Evolutionary conservation across 1,139 yeast species (phyloP), one percentile per base, ranked within the genome.

Genomic region (Candida sojae): DNA sequence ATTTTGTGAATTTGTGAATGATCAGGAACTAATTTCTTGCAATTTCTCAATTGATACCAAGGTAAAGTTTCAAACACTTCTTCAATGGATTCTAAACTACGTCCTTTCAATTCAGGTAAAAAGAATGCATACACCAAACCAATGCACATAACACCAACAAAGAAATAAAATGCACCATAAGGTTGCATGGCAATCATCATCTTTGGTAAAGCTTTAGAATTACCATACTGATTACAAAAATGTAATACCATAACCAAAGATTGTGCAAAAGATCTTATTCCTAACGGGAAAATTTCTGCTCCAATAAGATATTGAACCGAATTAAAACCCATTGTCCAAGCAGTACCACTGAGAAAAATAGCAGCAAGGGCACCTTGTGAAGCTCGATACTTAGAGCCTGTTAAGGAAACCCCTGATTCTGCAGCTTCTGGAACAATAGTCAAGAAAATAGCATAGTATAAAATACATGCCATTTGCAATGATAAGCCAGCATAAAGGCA

Each of bases 251-350:
- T 82, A 49, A 79, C 73, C 37, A 77, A 53, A 1, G 83, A 74
- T 50, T 78, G 80, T 28, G 84, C 86, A 55, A 79, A 66, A 9
- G 79, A 74, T 57, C 87, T 70, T 41, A 79, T 72, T 51, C 75
- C 71, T 56, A 82, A 67, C 26, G 87, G 87, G 62, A 82, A 76
- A 46, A 82, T 73, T 61, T 82, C 87, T 5, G 85, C 73, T 46
- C 82, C 83, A 55, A 82, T 64, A 53, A 83, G 70, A 57, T 82
- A 83, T 61, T 82, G 87, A 48, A 81, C 67, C 3, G 80, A 68
- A 64, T 83, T 83, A 73, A 79, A 83, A 8, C 87, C 87, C 66
- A 82, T 62, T 13, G 83, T 77, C 87, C 87, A 83, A 33, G 85
- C 86, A 9, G 73, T 64, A 50, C 86, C 87, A 37, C 77, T 68